These are phyloP conservation scores for Bothriochloa decipiens DNA, from an alignment of 176 grass and related monocot genomes.

Conservation along the genomic window DNA sequence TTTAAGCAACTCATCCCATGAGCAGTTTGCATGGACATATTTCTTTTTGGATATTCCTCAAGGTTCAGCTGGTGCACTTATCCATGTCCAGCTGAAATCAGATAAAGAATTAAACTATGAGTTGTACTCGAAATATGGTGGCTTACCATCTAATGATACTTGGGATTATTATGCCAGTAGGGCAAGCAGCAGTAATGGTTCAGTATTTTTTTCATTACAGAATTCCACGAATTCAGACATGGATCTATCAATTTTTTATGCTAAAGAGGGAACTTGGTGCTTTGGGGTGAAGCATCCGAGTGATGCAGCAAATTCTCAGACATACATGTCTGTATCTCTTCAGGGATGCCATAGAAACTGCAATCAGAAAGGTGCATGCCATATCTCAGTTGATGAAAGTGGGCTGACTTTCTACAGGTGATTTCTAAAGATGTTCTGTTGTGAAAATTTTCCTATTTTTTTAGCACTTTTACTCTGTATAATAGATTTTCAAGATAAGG, in stretches of 20 bases:
- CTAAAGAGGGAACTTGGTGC: constrained; percentile 92
- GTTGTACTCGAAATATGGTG: constrained; percentile 77
- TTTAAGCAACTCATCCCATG: constrained; percentile 74
- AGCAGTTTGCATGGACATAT: constrained; percentile 78
- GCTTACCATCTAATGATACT: constrained; percentile 72
- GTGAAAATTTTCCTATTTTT: constrained; percentile 19
- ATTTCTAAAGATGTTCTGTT: constrained; percentile 29
- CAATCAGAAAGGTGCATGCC: constrained; percentile 77
- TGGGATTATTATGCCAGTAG: constrained; percentile 87
- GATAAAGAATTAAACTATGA: constrained; percentile 75
- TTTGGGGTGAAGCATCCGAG: constrained; percentile 85
- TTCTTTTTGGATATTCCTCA: constrained; percentile 85
- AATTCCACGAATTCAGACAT: constrained; percentile 65
- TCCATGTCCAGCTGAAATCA: constrained; percentile 75
- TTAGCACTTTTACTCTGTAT: neutral
- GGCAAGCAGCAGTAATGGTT: constrained; percentile 60
- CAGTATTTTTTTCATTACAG: constrained; percentile 62
- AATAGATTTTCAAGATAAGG: constrained; percentile 25
- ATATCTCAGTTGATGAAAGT: constrained; percentile 82
- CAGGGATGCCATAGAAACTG: constrained; percentile 85
- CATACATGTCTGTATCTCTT: constrained; percentile 78
- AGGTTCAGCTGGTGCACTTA: constrained; percentile 80
- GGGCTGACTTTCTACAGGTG: constrained; percentile 94
- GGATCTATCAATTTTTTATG: constrained; percentile 93
- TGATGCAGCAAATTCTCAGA: constrained; percentile 47